A percentile compares a stretch with the other conserved stretches of the same genome.
Evolutionary conservation across 352 stramenopile species (phyloP).

Genomic region (Phytophthora hybrid): DNA sequence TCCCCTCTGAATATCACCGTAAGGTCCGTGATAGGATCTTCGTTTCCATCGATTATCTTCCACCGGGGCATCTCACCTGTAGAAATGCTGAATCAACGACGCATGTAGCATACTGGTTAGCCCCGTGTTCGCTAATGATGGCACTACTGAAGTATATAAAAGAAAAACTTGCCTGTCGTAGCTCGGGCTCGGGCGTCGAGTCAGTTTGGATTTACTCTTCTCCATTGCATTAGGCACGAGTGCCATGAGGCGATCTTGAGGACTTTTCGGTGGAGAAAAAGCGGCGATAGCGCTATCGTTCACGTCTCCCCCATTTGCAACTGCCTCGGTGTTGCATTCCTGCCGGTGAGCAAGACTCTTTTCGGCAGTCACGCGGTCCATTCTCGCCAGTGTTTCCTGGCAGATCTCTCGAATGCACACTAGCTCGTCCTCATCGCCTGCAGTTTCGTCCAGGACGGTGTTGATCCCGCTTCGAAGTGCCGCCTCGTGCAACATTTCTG

Average conservation of each 20-base stretch:
- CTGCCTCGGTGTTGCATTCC: conserved; percentile 3
- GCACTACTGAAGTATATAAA: background rate
- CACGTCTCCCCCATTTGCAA: conserved; percentile 4
- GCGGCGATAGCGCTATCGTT: conserved; percentile 3
- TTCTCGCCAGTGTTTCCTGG: conserved; percentile 51
- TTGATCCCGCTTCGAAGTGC: conserved; percentile 56
- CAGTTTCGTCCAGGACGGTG: conserved; percentile 63
- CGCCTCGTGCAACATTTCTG: conserved; percentile 38
- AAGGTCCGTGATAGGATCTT: conserved; percentile 73
- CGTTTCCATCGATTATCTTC: conserved; percentile 57
- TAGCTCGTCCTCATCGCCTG: conserved; percentile 53
- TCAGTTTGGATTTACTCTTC: conserved; percentile 54
- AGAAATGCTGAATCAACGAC: conserved; percentile 5
- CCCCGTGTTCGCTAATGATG: too few species aligned
- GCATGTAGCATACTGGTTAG: background rate
- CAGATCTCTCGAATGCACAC: conserved; percentile 76
- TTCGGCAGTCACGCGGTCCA: conserved; percentile 24
- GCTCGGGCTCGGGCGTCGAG: conserved; percentile 43
- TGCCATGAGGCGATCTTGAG: conserved; percentile 58
- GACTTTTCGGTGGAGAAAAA: conserved; percentile 55
- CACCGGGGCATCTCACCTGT: conserved; percentile 41
- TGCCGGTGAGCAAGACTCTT: conserved; percentile 19
- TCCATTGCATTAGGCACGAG: conserved; percentile 46
- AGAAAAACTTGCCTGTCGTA: conserved; percentile 35
- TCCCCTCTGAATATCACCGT: conserved; percentile 85